A percentile compares a stretch with the other conserved stretches of the same genome.
These are phyloP conservation scores for Ophiocordyceps camponoti-saundersi DNA, from an alignment of 2,329 filamentous ascomycete species.

Conservation along the genomic window DNA sequence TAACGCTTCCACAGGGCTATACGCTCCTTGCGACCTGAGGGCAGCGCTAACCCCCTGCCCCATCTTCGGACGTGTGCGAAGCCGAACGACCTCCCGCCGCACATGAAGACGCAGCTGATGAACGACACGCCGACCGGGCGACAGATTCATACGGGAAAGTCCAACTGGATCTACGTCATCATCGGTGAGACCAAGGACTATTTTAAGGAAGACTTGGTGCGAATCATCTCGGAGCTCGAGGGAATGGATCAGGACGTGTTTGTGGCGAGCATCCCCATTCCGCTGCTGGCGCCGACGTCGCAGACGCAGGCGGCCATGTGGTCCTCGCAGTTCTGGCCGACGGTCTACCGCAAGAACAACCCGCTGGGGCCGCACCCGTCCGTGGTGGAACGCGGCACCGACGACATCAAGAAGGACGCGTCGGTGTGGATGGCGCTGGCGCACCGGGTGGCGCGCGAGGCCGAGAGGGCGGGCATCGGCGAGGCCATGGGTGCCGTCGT, in stretches of 20 bases:
- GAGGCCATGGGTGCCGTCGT: conserved; percentile 60
- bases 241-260: conserved; percentile 35
- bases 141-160: conserved; percentile 41
- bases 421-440: conserved; percentile 53
- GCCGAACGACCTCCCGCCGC: conserved; percentile 46
- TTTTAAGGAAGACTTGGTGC: conserved; percentile 32
- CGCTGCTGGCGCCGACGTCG: conserved; percentile 57
- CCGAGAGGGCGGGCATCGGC: conserved; percentile 40
- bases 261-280: conserved; percentile 49
- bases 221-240: conserved; percentile 28
- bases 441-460: conserved; percentile 42
- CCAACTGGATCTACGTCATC: conserved; percentile 42
- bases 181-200: conserved; percentile 34
- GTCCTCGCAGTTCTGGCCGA: conserved; percentile 67
- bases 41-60: conserved; percentile 46
- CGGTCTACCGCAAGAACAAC: conserved; percentile 74
- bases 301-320: conserved; percentile 58
- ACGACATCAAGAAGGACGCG: conserved; percentile 48
- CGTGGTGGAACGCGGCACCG: conserved; percentile 51
- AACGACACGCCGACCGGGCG: conserved; percentile 36
- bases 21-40: conserved; percentile 38
- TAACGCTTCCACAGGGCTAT: conserved; percentile 26
- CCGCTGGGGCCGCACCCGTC: conserved; percentile 71
- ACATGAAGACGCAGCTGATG: conserved; percentile 45
- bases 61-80: conserved; percentile 67